These are phyloP conservation scores for Selaginella tamariscina DNA, from an alignment of 75 land plant genomes.

Conservation along the genomic window DNA sequence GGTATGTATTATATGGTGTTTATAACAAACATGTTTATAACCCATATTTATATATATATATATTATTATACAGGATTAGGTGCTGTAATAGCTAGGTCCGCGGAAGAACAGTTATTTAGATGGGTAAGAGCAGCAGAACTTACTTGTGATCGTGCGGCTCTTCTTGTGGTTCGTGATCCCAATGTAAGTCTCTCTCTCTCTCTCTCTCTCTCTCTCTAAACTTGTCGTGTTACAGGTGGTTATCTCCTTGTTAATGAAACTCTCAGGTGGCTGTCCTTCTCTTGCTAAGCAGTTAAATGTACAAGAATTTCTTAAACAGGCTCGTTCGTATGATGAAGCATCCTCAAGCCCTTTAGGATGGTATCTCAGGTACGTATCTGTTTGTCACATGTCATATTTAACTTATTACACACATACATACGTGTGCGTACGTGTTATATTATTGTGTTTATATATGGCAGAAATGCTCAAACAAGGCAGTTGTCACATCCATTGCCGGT, in stretches of 20 bases:
- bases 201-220: not conserved
- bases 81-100: conserved; percentile 40
- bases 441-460: conserved; percentile 14
- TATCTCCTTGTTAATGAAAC: conserved; percentile 80
- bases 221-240: conserved; percentile 46
- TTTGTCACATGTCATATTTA: not conserved
- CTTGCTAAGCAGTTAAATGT: conserved; percentile 73
- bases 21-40: not conserved
- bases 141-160: conserved; percentile 85
- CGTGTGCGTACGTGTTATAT: no score
- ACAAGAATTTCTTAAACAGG: conserved; percentile 87
- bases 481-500: conserved; percentile 86
- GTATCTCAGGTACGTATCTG: conserved; percentile 52
- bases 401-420: not conserved
- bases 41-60: not conserved
- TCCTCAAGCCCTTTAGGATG: conserved; percentile 77
- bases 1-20: no score
- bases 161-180: conserved; percentile 82
- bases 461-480: conserved; percentile 88
- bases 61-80: conserved; percentile 59
- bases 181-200: conserved; percentile 32
- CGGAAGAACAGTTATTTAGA: conserved; percentile 67
- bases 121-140: conserved; percentile 84
- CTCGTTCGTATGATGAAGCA: conserved; percentile 85
- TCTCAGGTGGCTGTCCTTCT: conserved; percentile 87